phyloP scores from a whole-genome alignment of 23 red algal genomes.

The Gracilaria caudata region DNA sequence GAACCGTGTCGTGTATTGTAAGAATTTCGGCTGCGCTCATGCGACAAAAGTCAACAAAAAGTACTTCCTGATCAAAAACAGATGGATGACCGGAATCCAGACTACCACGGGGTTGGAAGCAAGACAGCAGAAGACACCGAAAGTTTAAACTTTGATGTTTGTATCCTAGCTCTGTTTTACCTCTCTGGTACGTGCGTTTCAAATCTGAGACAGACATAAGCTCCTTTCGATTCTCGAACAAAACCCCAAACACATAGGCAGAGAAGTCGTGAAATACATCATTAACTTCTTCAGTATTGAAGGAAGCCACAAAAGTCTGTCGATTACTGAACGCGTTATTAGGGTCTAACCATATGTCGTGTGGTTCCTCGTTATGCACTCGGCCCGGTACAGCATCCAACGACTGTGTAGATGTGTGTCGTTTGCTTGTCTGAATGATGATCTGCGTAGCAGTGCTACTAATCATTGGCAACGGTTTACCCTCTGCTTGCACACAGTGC shows the following conservation, averaged over 20 bases:
- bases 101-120: slow-evolving; percentile 15
- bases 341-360: background rate
- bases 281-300: background rate
- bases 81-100: background rate
- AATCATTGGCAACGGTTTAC: slow-evolving; percentile 26
- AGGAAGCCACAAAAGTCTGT: background rate
- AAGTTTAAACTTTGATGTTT: slow-evolving; percentile 32
- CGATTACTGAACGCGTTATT: background rate
- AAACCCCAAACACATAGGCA: slow-evolving; percentile 8
- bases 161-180: background rate
- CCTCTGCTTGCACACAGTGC: slow-evolving; percentile 9
- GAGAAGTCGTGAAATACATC: slow-evolving; percentile 14
- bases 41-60: slow-evolving; percentile 14
- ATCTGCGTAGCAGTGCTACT: slow-evolving; percentile 6
- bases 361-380: background rate
- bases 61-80: background rate
- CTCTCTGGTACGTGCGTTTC: background rate
- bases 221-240: background rate
- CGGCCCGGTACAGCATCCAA: background rate
- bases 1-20: slow-evolving; percentile 14
- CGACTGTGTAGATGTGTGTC: background rate
- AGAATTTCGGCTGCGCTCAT: slow-evolving; percentile 41
- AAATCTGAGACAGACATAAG: background rate
- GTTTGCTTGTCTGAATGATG: slow-evolving; percentile 1
- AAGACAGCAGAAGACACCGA: slow-evolving; percentile 17